These are phyloP conservation scores for Neurospora sublineolata DNA, from an alignment of 495 filamentous ascomycete genomes.

Conservation along the genomic window DNA sequence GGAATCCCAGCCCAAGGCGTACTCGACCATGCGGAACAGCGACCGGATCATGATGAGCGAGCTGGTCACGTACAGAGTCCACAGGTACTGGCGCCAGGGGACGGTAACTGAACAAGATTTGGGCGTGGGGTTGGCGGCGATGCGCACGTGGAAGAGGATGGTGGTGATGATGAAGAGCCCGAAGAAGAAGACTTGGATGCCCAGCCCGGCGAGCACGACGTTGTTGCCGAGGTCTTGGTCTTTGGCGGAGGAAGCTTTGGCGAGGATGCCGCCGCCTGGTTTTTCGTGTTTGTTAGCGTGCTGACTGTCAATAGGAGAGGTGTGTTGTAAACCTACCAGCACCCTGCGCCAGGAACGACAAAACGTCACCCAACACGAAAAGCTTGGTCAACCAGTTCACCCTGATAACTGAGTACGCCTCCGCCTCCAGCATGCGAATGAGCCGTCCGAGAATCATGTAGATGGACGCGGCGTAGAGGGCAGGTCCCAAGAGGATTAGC, in stretches of 20 bases:
- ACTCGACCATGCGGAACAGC: conserved; percentile 54
- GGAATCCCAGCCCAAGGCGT: conserved; percentile 16
- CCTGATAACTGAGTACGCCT: conserved; percentile 27
- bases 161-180: conserved; percentile 38
- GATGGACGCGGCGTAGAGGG: conserved; percentile 38
- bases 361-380: conserved; percentile 32
- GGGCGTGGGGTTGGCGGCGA: conserved; percentile 1
- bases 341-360: conserved; percentile 30
- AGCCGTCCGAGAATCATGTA: conserved; percentile 47
- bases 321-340: conserved; percentile 8
- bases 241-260: conserved; percentile 16
- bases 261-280: conserved; percentile 21
- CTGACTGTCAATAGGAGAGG: too few relatives aligned
- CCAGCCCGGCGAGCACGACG: conserved; percentile 35
- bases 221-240: conserved; percentile 26
- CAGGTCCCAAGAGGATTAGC: conserved; percentile 30
- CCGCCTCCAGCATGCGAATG: conserved; percentile 27
- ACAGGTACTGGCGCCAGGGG: conserved; percentile 38
- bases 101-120: not conserved
- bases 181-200: conserved; percentile 43
- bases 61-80: conserved; percentile 40
- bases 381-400: conserved; percentile 38
- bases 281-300: not conserved
- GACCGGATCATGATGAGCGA: conserved; percentile 49
- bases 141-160: conserved; percentile 28